Conservation (phyloP, 441 rosid genomes). For the Brassica balearica region DNA sequence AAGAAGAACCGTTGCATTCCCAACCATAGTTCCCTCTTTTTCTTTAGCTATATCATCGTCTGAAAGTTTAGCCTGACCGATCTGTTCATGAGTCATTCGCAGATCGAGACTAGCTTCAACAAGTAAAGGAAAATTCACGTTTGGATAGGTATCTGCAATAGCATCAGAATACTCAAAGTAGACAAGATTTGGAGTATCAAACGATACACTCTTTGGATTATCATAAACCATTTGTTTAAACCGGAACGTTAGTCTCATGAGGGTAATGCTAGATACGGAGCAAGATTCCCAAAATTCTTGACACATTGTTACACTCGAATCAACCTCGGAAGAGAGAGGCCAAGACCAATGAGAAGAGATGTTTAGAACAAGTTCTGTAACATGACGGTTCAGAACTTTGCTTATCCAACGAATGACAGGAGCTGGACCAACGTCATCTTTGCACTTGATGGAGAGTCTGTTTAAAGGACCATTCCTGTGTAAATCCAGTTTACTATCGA, state of each 20-base stretch:
- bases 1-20: constrained; percentile 9
- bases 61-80: not conserved
- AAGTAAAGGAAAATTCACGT: not conserved
- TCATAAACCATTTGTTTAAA: not conserved
- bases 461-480: not conserved
- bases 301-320: not conserved
- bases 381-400: not conserved
- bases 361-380: not conserved
- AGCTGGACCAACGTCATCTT: constrained; percentile 2
- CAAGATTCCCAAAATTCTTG: constrained; percentile 23
- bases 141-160: not conserved
- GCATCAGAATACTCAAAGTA: constrained; percentile 26
- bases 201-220: constrained; percentile 9
- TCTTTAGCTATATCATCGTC: not conserved
- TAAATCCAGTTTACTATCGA: not conserved
- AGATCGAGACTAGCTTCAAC: constrained; percentile 17
- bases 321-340: not conserved
- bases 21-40: not conserved
- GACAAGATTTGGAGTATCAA: constrained; percentile 19
- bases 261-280: not conserved
- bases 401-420: constrained; percentile 6
- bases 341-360: not conserved
- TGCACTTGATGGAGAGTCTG: not conserved
- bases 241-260: constrained; percentile 4
- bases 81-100: constrained; percentile 15